These are phyloP conservation scores for Lavandula angustifolia DNA, from an alignment of 257 asterid genomes.

Conservation along the genomic window DNA sequence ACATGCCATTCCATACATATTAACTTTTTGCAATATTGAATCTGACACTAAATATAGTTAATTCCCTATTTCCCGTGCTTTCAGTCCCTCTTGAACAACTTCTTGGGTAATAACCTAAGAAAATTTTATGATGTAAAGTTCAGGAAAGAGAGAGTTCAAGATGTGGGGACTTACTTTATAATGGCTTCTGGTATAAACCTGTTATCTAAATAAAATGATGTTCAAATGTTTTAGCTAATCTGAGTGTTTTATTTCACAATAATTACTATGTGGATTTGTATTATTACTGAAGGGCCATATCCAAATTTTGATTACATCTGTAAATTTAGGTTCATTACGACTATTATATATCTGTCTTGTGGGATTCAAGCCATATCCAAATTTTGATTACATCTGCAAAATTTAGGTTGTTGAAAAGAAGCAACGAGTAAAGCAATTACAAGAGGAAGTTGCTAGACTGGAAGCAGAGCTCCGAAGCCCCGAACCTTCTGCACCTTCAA, in stretches of 20 bases:
- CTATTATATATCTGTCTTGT: constrained; percentile 13
- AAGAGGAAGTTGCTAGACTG: constrained; percentile 87
- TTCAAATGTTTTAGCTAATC: too few relatives aligned
- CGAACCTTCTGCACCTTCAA: constrained; percentile 58
- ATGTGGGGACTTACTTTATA: background rate
- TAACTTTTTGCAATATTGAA: constrained; percentile 18
- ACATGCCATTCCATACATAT: background rate
- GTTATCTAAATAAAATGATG: background rate
- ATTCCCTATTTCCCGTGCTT: constrained; percentile 1
- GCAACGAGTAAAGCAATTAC: constrained; percentile 77
- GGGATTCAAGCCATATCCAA: constrained; percentile 7
- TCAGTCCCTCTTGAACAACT: background rate
- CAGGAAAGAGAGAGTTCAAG: background rate
- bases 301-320: too few relatives aligned
- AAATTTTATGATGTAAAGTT: background rate
- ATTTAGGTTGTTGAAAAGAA: constrained; percentile 76
- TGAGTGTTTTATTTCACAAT: constrained; percentile 7
- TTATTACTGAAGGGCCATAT: constrained; percentile 4
- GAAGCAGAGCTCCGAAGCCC: constrained; percentile 96
- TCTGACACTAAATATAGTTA: background rate
- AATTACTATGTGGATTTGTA: constrained; percentile 15
- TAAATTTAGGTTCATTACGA: constrained; percentile 13
- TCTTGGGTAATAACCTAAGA: constrained; percentile 7
- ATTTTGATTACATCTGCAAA: constrained; percentile 15
- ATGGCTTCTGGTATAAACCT: constrained; percentile 7